Conservation (phyloP, 2,329 filamentous ascomycete genomes). For the Penicillium sp. region DNA sequence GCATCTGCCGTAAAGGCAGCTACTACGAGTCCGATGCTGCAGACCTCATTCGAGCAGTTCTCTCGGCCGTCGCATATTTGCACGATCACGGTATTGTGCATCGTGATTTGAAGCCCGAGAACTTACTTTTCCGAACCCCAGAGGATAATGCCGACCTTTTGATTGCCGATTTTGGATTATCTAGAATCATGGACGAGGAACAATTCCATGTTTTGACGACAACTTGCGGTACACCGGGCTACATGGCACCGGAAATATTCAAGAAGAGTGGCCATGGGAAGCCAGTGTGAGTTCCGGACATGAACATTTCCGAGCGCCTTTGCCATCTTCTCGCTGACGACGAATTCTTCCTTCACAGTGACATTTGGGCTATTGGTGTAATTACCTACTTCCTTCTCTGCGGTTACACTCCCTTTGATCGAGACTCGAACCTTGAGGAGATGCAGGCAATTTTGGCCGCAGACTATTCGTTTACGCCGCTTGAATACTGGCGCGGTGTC, state of each 20-base stretch:
- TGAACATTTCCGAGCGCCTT: background rate
- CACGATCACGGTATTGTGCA: constrained; percentile 99
- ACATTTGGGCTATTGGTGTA: constrained; percentile 97
- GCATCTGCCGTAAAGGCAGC: constrained; percentile 96
- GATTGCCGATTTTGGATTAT: constrained; percentile 95
- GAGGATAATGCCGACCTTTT: constrained; percentile 97
- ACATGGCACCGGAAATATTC: constrained; percentile 99
- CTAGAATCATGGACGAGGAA: constrained; percentile 98
- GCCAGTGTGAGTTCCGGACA: constrained; percentile 68
- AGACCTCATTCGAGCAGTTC: constrained; percentile 88
- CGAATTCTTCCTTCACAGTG: constrained; percentile 49
- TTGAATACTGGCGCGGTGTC: constrained; percentile 96
- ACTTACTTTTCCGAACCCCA: constrained; percentile 92
- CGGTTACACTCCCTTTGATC: constrained; percentile 97
- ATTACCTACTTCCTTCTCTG: constrained; percentile 99
- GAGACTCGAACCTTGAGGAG: constrained; percentile 96
- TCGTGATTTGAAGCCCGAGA: constrained; percentile 96
- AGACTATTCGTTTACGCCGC: constrained; percentile 92
- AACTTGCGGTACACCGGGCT: constrained; percentile 95
- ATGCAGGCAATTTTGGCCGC: constrained; percentile 98
- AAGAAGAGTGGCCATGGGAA: constrained; percentile 98
- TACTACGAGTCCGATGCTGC: constrained; percentile 98
- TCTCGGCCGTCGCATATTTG: constrained; percentile 97
- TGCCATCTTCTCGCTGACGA: background rate
- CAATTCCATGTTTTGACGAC: constrained; percentile 97